phyloP scores from a whole-genome alignment of 2,329 filamentous ascomycete species.

The Cryoendolithus antarcticus region DNA sequence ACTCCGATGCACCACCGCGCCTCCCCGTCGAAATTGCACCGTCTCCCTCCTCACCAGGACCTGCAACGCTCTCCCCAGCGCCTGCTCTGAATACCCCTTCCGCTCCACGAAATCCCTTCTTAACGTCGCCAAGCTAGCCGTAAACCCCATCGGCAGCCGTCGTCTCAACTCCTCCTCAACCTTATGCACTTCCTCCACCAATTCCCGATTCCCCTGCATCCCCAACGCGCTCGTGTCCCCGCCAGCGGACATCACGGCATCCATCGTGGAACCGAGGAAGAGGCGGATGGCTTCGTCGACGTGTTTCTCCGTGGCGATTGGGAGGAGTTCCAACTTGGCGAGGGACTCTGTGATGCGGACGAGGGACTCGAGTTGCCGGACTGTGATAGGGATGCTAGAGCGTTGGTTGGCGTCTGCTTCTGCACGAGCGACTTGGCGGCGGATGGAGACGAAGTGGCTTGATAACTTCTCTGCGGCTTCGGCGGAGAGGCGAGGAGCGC shows the following conservation, averaged over 20 bases:
- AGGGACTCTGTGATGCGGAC: conserved; percentile 94
- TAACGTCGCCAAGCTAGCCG: conserved; percentile 75
- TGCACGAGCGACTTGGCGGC: conserved; percentile 81
- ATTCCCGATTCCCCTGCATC: conserved; percentile 63
- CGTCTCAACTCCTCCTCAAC: conserved; percentile 82
- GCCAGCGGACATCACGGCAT: conserved; percentile 52
- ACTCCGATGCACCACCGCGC: conserved; percentile 61
- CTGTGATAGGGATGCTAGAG: conserved; percentile 91
- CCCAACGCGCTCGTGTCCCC: conserved; percentile 63
- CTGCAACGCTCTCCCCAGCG: conserved; percentile 70
- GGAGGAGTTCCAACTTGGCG: conserved; percentile 76
- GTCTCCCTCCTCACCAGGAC: conserved; percentile 80
- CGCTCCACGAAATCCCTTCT: conserved; percentile 84
- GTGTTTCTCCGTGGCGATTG: conserved; percentile 77
- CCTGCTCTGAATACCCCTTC: conserved; percentile 79
- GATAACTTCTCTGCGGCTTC: conserved; percentile 93
- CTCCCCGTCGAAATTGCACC: conserved; percentile 67
- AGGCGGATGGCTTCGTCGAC: conserved; percentile 95
- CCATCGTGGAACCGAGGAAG: conserved; percentile 95
- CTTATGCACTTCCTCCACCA: conserved; percentile 79
- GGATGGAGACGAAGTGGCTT: conserved; percentile 92
- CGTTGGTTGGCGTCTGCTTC: conserved; percentile 83
- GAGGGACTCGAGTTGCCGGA: conserved; percentile 93
- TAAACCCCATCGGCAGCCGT: conserved; percentile 82
- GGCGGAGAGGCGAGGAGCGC: conserved; percentile 77